These are phyloP conservation scores for Mycena chlorophos DNA, from an alignment of 768 basidiomycete species.

Conservation along the genomic window DNA sequence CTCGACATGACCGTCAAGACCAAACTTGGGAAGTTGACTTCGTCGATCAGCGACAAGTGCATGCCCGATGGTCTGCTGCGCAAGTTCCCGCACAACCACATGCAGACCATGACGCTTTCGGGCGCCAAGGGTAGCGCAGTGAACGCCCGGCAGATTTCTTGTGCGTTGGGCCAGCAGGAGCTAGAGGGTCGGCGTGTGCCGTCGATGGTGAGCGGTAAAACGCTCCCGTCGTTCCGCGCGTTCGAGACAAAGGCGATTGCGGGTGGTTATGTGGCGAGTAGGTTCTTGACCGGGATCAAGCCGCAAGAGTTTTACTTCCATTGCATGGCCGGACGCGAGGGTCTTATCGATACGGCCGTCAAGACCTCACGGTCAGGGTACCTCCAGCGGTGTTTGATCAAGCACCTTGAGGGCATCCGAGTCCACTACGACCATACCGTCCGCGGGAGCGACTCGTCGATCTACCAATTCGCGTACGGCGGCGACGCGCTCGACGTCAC, in stretches of 20 bases:
- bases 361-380: constrained; percentile 99
- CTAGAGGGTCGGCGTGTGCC: constrained; percentile 98
- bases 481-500: constrained; percentile 99
- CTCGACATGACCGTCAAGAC: constrained; percentile 91
- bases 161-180: constrained; percentile 94
- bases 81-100: constrained; percentile 96
- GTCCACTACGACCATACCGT: constrained; percentile 98
- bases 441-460: constrained; percentile 92
- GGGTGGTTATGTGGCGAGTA: constrained; percentile 98
- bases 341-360: constrained; percentile 54
- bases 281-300: constrained; percentile 92
- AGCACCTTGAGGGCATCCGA: constrained; percentile 96
- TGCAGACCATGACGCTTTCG: constrained; percentile 98
- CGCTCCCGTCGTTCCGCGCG: constrained; percentile 40
- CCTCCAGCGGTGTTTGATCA: constrained; percentile 96
- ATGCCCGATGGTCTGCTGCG: constrained; percentile 86
- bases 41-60: constrained; percentile 84
- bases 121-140: constrained; percentile 98
- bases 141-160: constrained; percentile 98
- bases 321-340: constrained; percentile 32
- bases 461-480: constrained; percentile 95
- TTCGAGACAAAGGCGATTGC: constrained; percentile 98
- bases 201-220: constrained; percentile 98
- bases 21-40: constrained; percentile 82
- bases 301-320: constrained; percentile 99